Evolutionary conservation across 2,329 filamentous ascomycete species (phyloP).

Genomic region (Fusarium sp.): DNA sequence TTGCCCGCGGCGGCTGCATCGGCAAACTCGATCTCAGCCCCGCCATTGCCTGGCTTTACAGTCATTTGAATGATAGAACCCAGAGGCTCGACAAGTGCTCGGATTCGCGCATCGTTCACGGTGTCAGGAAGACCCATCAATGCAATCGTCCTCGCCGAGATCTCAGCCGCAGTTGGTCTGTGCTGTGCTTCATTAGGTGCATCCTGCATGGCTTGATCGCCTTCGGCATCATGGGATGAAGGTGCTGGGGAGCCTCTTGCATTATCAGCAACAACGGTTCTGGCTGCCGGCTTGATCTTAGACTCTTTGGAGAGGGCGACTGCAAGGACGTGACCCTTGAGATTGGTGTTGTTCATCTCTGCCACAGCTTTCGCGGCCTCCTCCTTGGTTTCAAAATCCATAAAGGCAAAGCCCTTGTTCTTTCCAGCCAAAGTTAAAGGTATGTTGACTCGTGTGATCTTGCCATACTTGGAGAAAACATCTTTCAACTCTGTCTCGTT

Average conservation of each 20-base stretch:
- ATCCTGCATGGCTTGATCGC: conserved; percentile 56
- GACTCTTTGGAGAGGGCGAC: conserved; percentile 70
- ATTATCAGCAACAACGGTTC: conserved; percentile 52
- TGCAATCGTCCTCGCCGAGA: conserved; percentile 77
- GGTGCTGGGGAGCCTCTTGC: conserved; percentile 52
- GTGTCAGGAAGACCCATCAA: conserved; percentile 92
- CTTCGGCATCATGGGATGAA: conserved; percentile 51
- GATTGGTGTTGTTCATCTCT: conserved; percentile 76
- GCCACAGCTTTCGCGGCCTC: conserved; percentile 74
- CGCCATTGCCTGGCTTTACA: conserved; percentile 83
- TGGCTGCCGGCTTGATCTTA: conserved; percentile 68
- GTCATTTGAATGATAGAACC: conserved; percentile 80
- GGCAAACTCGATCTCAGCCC: conserved; percentile 85
- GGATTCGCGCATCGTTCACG: conserved; percentile 87
- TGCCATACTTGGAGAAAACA: conserved; percentile 80
- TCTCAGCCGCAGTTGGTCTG: conserved; percentile 60
- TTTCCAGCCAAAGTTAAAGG: conserved; percentile 74
- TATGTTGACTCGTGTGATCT: conserved; percentile 77
- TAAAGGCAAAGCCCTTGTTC: conserved; percentile 82
- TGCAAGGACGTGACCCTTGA: conserved; percentile 74
- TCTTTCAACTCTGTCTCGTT: conserved; percentile 76
- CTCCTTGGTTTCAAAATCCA: conserved; percentile 79
- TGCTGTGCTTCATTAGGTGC: conserved; percentile 24
- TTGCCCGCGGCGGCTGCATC: conserved; percentile 78
- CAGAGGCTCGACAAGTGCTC: conserved; percentile 75